Conservation (phyloP, 306 rosid species). For the Ormosia semicastrata region DNA sequence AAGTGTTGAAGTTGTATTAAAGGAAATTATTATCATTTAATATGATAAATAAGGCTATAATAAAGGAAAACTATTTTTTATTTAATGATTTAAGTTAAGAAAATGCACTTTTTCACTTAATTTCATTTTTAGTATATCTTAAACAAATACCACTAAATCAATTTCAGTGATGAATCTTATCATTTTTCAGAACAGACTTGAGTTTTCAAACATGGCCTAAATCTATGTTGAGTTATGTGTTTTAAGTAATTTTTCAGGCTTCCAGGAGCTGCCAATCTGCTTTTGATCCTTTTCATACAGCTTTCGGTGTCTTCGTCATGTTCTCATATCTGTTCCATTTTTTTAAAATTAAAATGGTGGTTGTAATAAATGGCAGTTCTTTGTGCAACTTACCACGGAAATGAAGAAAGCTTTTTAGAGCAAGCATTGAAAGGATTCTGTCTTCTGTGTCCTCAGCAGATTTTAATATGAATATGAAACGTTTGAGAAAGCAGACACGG, state of each 20-base stretch:
- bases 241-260: conserved; percentile 2
- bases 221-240: conserved; percentile 18
- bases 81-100: too few relatives aligned
- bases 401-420: conserved; percentile 66
- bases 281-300: not conserved
- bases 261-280: not conserved
- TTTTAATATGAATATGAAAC: conserved; percentile 57
- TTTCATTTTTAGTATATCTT: too few relatives aligned
- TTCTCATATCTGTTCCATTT: not conserved
- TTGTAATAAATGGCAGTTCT: not conserved
- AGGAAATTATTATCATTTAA: too few relatives aligned
- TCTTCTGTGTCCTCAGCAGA: conserved; percentile 65
- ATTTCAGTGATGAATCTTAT: too few relatives aligned
- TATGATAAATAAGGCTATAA: too few relatives aligned
- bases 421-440: conserved; percentile 82
- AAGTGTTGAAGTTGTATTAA: too few relatives aligned
- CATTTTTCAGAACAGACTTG: too few relatives aligned
- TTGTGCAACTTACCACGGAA: conserved; percentile 59
- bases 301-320: not conserved
- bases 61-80: too few relatives aligned
- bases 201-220: not conserved
- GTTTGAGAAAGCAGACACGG: conserved; percentile 70
- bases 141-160: too few relatives aligned
- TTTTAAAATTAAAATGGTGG: not conserved
- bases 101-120: too few relatives aligned